phyloP scores from a whole-genome alignment of 2,329 filamentous ascomycete species.

The Lasiodiplodia hormozganensis region DNA sequence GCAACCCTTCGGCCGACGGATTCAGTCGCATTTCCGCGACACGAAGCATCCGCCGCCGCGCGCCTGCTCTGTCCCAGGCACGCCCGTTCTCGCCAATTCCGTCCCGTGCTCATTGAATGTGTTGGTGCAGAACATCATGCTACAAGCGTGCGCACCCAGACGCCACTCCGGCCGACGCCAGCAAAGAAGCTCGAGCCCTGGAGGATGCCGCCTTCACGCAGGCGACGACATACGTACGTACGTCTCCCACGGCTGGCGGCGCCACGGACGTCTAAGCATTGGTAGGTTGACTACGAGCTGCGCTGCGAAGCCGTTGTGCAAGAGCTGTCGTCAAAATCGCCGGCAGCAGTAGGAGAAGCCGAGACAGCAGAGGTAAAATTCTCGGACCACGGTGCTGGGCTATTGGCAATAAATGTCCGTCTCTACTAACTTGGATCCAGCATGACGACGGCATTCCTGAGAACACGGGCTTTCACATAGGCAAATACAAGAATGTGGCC shows the following conservation, averaged over 20 bases:
- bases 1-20: constrained; percentile 19
- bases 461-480: constrained; percentile 45
- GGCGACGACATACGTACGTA: constrained; percentile 68
- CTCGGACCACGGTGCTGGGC: not conserved
- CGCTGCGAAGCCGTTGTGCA: constrained; percentile 32
- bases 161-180: constrained; percentile 56
- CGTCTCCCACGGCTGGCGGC: constrained; percentile 29
- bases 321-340: constrained; percentile 10
- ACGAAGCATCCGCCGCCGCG: not conserved
- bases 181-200: constrained; percentile 66
- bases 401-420: not conserved
- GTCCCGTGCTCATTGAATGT: constrained; percentile 16
- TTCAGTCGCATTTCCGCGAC: constrained; percentile 15
- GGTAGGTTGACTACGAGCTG: constrained; percentile 44
- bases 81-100: not conserved
- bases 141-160: constrained; percentile 55
- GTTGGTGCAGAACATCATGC: constrained; percentile 52
- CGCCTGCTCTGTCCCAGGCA: not conserved
- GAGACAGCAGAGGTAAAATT: constrained; percentile 17
- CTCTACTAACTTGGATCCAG: constrained; percentile 1
- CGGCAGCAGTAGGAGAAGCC: not conserved
- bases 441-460: constrained; percentile 8
- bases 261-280: constrained; percentile 34
- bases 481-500: constrained; percentile 62
- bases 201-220: constrained; percentile 70